Conservation (phyloP, 805 yeast species). For the Millerago galiae region DNA sequence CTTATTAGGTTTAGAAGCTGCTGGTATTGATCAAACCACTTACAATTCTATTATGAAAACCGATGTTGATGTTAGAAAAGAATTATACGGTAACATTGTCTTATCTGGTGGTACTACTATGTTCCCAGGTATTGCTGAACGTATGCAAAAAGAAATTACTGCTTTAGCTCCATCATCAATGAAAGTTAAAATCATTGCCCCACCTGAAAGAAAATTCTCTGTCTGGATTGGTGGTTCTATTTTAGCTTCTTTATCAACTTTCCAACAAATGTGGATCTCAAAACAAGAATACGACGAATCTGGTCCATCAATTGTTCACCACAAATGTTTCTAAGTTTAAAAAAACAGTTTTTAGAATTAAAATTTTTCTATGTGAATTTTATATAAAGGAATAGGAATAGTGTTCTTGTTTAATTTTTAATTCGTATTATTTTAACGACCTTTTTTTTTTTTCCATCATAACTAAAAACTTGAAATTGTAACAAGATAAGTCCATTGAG, state of each 20-base stretch:
- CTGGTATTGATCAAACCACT: constrained; percentile 97
- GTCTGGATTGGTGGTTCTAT: constrained; percentile 99
- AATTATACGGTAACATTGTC: constrained; percentile 97
- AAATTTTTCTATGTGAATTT: constrained; percentile 4
- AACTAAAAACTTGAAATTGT: neutral
- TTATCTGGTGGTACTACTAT: constrained; percentile 99
- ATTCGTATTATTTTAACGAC: neutral
- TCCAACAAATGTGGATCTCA: constrained; percentile 99
- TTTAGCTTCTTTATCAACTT: constrained; percentile 95
- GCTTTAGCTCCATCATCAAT: constrained; percentile 99
- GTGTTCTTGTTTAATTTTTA: constrained; percentile 5
- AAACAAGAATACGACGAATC: constrained; percentile 99
- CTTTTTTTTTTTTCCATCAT: too few relatives aligned
- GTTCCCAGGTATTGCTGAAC: constrained; percentile 99
- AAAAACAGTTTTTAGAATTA: constrained; percentile 2
- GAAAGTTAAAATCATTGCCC: constrained; percentile 99
- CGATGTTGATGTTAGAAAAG: constrained; percentile 98
- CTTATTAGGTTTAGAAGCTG: constrained; percentile 84
- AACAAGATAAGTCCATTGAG: too few relatives aligned
- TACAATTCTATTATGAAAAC: constrained; percentile 82
- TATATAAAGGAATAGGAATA: constrained; percentile 6
- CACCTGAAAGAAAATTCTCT: constrained; percentile 98
- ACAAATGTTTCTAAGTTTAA: constrained; percentile 38
- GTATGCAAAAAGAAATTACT: constrained; percentile 99
- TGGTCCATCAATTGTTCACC: constrained; percentile 94